Evolutionary conservation across 345 rosid species (phyloP).

Genomic region (Dovyalis caffra): DNA sequence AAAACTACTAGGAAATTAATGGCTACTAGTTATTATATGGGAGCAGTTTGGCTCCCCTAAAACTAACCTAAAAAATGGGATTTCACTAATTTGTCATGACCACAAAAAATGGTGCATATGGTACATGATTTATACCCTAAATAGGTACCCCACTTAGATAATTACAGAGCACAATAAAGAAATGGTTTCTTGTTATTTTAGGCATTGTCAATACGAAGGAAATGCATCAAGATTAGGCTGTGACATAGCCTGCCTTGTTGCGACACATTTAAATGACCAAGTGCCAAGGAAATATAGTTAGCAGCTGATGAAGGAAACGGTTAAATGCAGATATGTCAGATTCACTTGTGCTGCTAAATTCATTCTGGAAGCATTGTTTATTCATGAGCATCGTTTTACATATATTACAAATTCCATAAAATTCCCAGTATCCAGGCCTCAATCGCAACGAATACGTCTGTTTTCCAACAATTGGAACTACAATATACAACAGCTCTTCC

Average conservation of each 20-base stretch:
- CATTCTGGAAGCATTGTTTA: neutral
- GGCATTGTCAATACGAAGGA: too few species aligned
- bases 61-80: too few species aligned
- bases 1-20: neutral
- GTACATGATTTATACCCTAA: too few species aligned
- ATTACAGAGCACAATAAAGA: too few species aligned
- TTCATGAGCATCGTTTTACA: neutral
- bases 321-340: neutral
- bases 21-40: neutral
- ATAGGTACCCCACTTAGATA: too few species aligned
- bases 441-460: neutral
- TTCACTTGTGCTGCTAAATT: neutral
- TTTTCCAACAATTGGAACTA: neutral
- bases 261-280: too few species aligned
- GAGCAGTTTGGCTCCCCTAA: neutral
- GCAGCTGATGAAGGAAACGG: neutral
- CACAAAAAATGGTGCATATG: too few species aligned
- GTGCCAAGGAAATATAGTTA: too few species aligned
- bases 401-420: neutral
- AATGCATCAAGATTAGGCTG: too few species aligned
- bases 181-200: too few species aligned
- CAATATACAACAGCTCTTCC: slow-evolving; percentile 4
- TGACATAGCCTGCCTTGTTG: too few species aligned
- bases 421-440: neutral
- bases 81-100: too few species aligned